Conservation (phyloP, 208 protist genomes). For the Crithidia mellificae region DNA sequence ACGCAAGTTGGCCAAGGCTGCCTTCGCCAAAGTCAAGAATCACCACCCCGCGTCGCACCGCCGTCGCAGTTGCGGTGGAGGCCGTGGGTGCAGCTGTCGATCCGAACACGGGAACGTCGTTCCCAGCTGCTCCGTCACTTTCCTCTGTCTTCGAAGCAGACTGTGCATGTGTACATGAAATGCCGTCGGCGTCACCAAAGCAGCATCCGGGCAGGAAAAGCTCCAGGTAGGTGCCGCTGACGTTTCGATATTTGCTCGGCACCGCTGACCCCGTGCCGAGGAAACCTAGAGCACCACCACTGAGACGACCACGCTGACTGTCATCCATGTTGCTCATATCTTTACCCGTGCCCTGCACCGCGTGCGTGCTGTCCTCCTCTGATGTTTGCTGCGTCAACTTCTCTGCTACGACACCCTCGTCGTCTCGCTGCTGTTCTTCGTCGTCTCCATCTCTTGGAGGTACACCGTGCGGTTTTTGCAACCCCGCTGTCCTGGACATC, state of each 20-base stretch:
- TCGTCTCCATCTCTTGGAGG: no score
- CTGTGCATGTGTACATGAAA: no score
- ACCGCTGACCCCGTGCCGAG: constrained; percentile 87
- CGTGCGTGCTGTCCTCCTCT: no score
- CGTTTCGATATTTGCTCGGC: constrained; percentile 90
- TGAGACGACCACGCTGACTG: background rate
- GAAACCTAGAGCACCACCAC: constrained; percentile 73
- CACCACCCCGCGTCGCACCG: constrained; percentile 43
- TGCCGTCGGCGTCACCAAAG: constrained; percentile 10
- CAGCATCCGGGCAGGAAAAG: constrained; percentile 45
- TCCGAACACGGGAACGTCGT: background rate
- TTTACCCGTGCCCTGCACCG: no score
- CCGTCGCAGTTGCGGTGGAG: background rate
- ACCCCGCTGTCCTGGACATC: background rate
- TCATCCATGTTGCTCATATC: no score
- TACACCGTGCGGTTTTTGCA: background rate
- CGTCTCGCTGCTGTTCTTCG: no score
- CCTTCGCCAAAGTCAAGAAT: constrained; percentile 90
- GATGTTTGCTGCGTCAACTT: no score
- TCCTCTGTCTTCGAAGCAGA: no score
- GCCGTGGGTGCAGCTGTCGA: background rate
- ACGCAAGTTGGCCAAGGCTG: constrained; percentile 65
- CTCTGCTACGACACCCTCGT: background rate
- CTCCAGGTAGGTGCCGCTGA: constrained; percentile 76
- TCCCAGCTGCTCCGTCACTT: background rate